Evolutionary conservation across 2,329 filamentous ascomycete genomes (phyloP), one percentile per base, ranked within the genome.

Genomic region (Calonectria pteridis): DNA sequence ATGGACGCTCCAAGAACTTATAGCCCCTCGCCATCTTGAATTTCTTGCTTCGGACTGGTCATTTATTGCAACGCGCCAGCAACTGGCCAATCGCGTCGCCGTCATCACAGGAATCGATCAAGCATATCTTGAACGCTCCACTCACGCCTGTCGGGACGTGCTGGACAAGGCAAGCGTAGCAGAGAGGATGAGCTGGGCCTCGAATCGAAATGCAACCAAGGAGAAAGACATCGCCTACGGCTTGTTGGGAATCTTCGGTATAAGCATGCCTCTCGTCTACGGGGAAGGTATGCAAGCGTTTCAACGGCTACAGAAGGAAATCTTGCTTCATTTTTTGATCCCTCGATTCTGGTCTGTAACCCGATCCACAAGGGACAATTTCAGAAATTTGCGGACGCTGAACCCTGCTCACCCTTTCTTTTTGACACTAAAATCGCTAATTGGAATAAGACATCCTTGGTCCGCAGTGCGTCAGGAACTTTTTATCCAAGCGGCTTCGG

Each of bases 1-100:
- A 33, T 67, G 65, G 33, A 67, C 50, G 18, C 29, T 58, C n/a
- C 65, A 55, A 33, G 65, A 67, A 31, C 50, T 67, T 18, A 40
- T 58, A 26, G 65, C 50, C 9, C 49, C 49, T n/a, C 6, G 9
- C 31, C 20, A 16, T 9, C 16, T 55, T 23, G 31, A 43, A 23
- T 53, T 53, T 33, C 40, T 67, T 20, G 64, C 49, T n/a, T 55
- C 20, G 6, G 26, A 37, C n/a, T 67, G 64, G 64, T 37, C 20
- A 2, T 35, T 9, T 26, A 55, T 67, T 11, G 7, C 31, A 18
- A 28, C 20, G 3, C 49, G 49, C n/a, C 14, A 55, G 20, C 6
- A 43, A 14, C 29, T 67, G 7, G 64, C 64, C 49, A 23, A 28
- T 11, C 13, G 9, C 10, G 7, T 55, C 31, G n/a, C 3, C 16